Conservation (phyloP, 2,329 filamentous ascomycete species). For the Verticillium albo-atrum region DNA sequence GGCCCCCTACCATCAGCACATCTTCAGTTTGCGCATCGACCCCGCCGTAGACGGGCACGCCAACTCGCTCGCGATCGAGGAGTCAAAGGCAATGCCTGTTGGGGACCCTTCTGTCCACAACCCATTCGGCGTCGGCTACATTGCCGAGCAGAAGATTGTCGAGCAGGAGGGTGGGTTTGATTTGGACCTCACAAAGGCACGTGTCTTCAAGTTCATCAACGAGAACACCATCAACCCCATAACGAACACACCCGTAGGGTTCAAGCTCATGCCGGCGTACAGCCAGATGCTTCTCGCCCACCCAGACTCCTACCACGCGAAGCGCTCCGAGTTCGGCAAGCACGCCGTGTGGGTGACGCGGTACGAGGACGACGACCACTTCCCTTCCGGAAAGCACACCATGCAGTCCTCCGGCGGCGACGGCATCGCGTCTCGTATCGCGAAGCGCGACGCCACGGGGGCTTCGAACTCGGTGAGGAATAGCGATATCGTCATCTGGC, state of each 20-base stretch:
- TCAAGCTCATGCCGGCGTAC: slow-evolving; percentile 24
- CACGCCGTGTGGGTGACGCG: slow-evolving; percentile 29
- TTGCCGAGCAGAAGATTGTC: slow-evolving; percentile 33
- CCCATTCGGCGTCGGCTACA: slow-evolving; percentile 4
- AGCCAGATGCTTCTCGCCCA: slow-evolving; percentile 19
- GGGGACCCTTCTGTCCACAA: slow-evolving; percentile 14
- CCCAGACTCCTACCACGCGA: slow-evolving; percentile 21
- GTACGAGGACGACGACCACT: slow-evolving; percentile 30
- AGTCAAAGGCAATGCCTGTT: background rate
- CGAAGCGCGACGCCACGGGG: slow-evolving; percentile 41
- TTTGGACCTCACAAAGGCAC: slow-evolving; percentile 35
- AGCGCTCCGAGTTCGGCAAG: slow-evolving; percentile 30
- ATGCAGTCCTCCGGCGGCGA: slow-evolving; percentile 27
- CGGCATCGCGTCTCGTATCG: slow-evolving; percentile 42
- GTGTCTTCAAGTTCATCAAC: slow-evolving; percentile 30
- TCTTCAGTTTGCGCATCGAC: slow-evolving; percentile 55
- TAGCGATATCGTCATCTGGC: slow-evolving; percentile 46
- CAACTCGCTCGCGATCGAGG: slow-evolving; percentile 35
- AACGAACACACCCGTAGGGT: slow-evolving; percentile 25
- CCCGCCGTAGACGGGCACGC: slow-evolving; percentile 48
- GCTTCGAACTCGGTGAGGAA: slow-evolving; percentile 20
- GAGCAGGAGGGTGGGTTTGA: slow-evolving; percentile 32
- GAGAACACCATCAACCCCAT: slow-evolving; percentile 23
- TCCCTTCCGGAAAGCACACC: slow-evolving; percentile 30
- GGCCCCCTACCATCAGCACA: slow-evolving; percentile 58